Conservation (phyloP, 192 early-diverging fungal species). For the Spizellomyces punctatus region DNA sequence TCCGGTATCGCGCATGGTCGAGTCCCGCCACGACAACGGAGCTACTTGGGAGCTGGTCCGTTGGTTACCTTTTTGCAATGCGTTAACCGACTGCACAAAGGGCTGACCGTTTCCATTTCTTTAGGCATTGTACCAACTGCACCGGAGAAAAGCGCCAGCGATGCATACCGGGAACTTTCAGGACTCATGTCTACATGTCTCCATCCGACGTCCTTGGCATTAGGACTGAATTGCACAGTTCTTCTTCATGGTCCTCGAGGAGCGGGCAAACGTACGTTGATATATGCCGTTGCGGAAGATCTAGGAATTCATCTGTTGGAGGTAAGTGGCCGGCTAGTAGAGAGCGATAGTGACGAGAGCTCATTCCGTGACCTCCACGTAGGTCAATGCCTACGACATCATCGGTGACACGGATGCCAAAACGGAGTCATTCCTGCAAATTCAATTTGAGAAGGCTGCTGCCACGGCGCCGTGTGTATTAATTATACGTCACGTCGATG, state of each 20-base stretch:
- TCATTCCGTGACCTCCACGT: no score
- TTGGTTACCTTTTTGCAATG: background rate
- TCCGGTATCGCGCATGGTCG: slow-evolving; percentile 63
- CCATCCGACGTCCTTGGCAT: slow-evolving; percentile 70
- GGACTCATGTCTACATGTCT: slow-evolving; percentile 49
- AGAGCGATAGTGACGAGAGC: background rate
- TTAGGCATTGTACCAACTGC: background rate
- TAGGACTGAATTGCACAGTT: slow-evolving; percentile 70
- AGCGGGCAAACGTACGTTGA: slow-evolving; percentile 77
- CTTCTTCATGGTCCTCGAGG: slow-evolving; percentile 81
- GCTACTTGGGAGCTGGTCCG: slow-evolving; percentile 24
- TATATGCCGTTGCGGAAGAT: slow-evolving; percentile 65
- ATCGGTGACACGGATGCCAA: slow-evolving; percentile 81
- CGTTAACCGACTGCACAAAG: background rate
- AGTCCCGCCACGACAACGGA: slow-evolving; percentile 39
- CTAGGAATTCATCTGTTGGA: slow-evolving; percentile 80
- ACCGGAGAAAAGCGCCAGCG: slow-evolving; percentile 14
- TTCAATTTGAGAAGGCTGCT: slow-evolving; percentile 76
- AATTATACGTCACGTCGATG: slow-evolving; percentile 79
- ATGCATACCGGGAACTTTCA: slow-evolving; percentile 22
- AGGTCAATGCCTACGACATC: slow-evolving; percentile 71
- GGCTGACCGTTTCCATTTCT: background rate
- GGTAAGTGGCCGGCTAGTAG: slow-evolving; percentile 25
- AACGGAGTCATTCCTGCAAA: slow-evolving; percentile 71
- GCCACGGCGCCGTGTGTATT: slow-evolving; percentile 83